Evolutionary conservation across 2,329 filamentous ascomycete genomes (phyloP), one percentile per base, ranked within the genome.

Genomic region (Calcarisporium arbuscula): DNA sequence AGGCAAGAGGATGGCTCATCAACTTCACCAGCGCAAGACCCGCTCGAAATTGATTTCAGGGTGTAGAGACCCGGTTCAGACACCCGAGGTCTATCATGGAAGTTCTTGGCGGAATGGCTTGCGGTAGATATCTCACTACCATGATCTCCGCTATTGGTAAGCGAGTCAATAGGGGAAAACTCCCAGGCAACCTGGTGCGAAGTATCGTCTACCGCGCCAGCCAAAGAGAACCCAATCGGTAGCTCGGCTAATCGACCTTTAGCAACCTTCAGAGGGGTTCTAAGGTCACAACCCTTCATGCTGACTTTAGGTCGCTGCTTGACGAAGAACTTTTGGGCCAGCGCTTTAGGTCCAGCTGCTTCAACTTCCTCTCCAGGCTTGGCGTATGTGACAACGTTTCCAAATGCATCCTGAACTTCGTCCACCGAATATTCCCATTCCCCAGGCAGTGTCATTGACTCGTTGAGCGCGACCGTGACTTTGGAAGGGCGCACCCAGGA

Each of bases 1-100:
- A 95, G 70, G 57, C 90, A 96, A n/a, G 89, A 92, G 3, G 90
- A 85, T 19, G 92, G 92, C 56, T 98, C 92, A 44, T 90, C 73
- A 5, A 98, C 80, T 48, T 96, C 89, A 29, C 92, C 92, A 21
- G 78, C 70, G 53, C 92, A 98, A 40, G 79, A 83, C 17, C 84
- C 80, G 36, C 85, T 94, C 2, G 80, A 77, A 7, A 96, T 76
- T 11, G 84, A 77, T 44, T 79, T 82, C 38, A 98, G 61, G 1
- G 83, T 90, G 61, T 98, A 98, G 18, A 95, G 72, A 30, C 94
- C 92, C 19, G 87, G 78, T 21, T 82, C 76, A 18, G 77, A 77
- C 38, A 96, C 85, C 11, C 60, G 63, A 3, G 86, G 82, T 39
- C 71, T 70, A 35, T 86, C 75, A 27, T 72, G 64, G 5, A 72